These are phyloP conservation scores for Suillus subluteus DNA, from an alignment of 768 basidiomycete species.

Conservation along the genomic window DNA sequence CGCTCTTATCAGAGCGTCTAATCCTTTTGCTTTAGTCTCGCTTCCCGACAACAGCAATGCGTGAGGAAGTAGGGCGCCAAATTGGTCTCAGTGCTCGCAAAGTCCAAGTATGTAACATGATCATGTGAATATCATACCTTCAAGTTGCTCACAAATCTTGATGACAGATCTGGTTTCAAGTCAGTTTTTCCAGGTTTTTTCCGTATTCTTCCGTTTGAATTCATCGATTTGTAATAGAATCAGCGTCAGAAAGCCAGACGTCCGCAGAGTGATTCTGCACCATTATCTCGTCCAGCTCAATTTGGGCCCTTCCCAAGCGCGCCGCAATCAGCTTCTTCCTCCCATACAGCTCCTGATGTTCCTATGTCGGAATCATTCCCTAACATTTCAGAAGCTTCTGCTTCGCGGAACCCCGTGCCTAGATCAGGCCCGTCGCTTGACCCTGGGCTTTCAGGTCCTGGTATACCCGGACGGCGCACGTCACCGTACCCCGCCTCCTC, in stretches of 20 bases:
- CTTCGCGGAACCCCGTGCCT: conserved; percentile 15
- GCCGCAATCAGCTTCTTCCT: conserved; percentile 36
- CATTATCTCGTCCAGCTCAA: conserved; percentile 58
- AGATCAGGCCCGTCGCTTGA: conserved; percentile 34
- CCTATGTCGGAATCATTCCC: conserved; percentile 6
- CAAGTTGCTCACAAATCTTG: conserved; percentile 15
- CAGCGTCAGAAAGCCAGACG: conserved; percentile 87
- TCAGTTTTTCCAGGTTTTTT: conserved; percentile 30
- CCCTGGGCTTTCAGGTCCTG: conserved; percentile 55
- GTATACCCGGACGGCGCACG: conserved; percentile 47
- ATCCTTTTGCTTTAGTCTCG: conserved; percentile 59
- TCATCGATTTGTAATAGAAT: conserved; percentile 53
- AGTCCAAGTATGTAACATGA: conserved; percentile 69
- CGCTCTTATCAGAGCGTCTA: not conserved
- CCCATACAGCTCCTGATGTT: conserved; percentile 18
- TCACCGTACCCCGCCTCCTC: conserved; percentile 22
- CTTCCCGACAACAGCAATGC: conserved; percentile 85
- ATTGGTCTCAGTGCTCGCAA: conserved; percentile 91
- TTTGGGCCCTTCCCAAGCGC: conserved; percentile 63
- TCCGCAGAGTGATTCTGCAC: conserved; percentile 63
- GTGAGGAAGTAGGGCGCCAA: conserved; percentile 84
- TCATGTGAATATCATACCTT: conserved; percentile 11
- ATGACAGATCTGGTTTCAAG: conserved; percentile 88
- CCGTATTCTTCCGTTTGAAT: conserved; percentile 11
- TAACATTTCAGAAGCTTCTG: conserved; percentile 21